Conservation (phyloP, 2,329 filamentous ascomycete species). For the Aspergillus viridinutans region DNA sequence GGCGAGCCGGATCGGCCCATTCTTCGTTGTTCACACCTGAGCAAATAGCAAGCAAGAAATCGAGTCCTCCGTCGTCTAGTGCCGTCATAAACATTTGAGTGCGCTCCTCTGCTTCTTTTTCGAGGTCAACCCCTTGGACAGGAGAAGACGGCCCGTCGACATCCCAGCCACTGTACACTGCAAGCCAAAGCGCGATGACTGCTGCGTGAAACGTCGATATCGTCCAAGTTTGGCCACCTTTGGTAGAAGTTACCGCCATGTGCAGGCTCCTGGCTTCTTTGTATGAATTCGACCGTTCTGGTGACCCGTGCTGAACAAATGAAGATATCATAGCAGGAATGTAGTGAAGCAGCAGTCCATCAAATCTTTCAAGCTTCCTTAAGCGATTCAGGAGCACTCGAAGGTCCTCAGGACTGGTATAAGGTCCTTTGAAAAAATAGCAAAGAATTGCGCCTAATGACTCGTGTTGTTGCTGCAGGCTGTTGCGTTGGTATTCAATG, state of each 20-base stretch:
- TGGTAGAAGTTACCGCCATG: constrained; percentile 59
- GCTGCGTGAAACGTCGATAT: constrained; percentile 74
- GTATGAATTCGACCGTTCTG: constrained; percentile 65
- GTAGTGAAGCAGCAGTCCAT: constrained; percentile 71
- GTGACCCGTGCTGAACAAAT: constrained; percentile 73
- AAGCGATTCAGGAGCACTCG: constrained; percentile 64
- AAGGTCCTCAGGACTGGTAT: constrained; percentile 69
- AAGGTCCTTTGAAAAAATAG: constrained; percentile 71
- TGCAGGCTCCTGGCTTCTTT: constrained; percentile 68
- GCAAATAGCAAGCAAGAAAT: constrained; percentile 82
- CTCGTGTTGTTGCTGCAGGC: constrained; percentile 85
- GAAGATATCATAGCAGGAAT: constrained; percentile 74
- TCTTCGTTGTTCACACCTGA: constrained; percentile 74
- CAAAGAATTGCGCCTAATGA: constrained; percentile 75
- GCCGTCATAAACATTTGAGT: constrained; percentile 70
- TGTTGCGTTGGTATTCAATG: constrained; percentile 73
- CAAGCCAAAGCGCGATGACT: constrained; percentile 78
- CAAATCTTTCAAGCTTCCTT: constrained; percentile 70
- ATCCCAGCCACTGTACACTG: constrained; percentile 89
- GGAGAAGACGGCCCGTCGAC: constrained; percentile 63
- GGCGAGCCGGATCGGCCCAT: constrained; percentile 83
- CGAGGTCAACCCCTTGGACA: constrained; percentile 59
- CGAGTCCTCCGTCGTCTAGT: constrained; percentile 83
- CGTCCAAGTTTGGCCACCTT: constrained; percentile 67
- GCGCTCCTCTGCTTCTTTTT: constrained; percentile 64